Percentiles rank a stretch among this genome's conserved stretches.
These are phyloP conservation scores for Ceratocystis cacaofunesta DNA, from an alignment of 2,329 filamentous ascomycete species.

Conservation along the genomic window DNA sequence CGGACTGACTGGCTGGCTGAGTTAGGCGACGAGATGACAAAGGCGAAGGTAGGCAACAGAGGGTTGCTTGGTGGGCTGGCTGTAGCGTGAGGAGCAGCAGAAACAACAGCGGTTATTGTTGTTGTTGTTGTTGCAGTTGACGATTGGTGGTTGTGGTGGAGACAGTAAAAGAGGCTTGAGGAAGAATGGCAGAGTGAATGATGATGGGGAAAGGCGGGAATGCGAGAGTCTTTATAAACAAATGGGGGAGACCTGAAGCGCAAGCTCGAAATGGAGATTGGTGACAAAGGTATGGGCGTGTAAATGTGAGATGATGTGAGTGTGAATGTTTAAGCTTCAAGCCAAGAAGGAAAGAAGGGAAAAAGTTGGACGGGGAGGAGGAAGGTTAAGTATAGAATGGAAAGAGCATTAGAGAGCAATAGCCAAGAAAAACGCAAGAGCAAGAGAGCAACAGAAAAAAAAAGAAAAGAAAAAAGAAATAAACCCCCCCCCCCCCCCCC, in stretches of 20 bases:
- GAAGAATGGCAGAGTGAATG: background rate
- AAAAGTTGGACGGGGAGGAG: background rate
- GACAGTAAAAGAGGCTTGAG: background rate
- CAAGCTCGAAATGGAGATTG: too few relatives aligned
- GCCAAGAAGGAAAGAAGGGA: background rate
- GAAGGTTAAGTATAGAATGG: background rate
- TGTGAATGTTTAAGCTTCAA: conserved; percentile 1
- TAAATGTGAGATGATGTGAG: background rate
- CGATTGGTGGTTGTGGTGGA: background rate
- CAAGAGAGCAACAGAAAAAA: too few relatives aligned
- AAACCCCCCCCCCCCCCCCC: too few relatives aligned
- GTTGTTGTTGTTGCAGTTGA: too few relatives aligned
- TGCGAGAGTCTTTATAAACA: background rate
- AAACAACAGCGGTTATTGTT: too few relatives aligned
- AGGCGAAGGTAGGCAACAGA: background rate
- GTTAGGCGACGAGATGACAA: background rate
- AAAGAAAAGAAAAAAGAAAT: background rate
- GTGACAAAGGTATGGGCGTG: background rate
- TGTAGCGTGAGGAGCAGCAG: too few relatives aligned
- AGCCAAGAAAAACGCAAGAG: too few relatives aligned
- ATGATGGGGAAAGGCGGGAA: background rate
- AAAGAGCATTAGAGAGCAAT: too few relatives aligned
- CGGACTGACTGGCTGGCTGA: background rate
- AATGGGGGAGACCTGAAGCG: background rate
- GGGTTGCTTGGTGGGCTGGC: background rate